A percentile compares a stretch with the other conserved stretches of the same genome.
Conservation (phyloP, 441 rosid species). For the Erodium texanum region DNA sequence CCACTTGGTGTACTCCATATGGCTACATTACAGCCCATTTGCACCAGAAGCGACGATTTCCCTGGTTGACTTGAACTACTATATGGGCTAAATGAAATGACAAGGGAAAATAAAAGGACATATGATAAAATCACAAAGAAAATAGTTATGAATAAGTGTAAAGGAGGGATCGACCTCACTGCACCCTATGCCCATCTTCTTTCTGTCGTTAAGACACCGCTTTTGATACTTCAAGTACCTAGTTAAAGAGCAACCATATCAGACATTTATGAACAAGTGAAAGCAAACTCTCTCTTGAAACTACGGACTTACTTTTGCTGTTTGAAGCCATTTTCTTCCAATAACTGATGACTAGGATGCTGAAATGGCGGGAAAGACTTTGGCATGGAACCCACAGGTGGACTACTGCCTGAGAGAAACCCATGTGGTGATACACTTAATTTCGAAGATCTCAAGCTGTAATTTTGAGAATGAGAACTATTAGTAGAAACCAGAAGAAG, state of each 20-base stretch:
- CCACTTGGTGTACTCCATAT: background rate
- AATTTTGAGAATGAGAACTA: constrained; percentile 16
- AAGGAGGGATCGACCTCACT: constrained; percentile 61
- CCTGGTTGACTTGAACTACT: background rate
- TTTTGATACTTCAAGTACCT: constrained; percentile 87
- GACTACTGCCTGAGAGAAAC: constrained; percentile 65
- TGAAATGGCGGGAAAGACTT: constrained; percentile 86
- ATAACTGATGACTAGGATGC: constrained; percentile 90
- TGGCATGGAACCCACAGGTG: constrained; percentile 92
- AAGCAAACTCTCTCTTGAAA: background rate
- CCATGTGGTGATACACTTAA: constrained; percentile 77
- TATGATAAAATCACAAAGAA: background rate
- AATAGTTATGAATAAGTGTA: background rate
- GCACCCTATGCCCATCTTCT: constrained; percentile 79
- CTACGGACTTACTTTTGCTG: constrained; percentile 74
- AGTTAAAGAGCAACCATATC: constrained; percentile 20
- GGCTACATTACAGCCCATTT: no score
- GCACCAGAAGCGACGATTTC: no score
- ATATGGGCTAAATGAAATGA: background rate
- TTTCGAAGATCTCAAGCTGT: constrained; percentile 68
- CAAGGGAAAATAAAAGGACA: background rate
- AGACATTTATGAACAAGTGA: constrained; percentile 12
- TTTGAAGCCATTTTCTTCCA: constrained; percentile 94
- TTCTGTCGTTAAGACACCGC: constrained; percentile 86
- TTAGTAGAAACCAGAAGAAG: constrained; percentile 4